phyloP scores from a whole-genome alignment of 352 stramenopile species.

The Globisporangium megalacanthum region DNA sequence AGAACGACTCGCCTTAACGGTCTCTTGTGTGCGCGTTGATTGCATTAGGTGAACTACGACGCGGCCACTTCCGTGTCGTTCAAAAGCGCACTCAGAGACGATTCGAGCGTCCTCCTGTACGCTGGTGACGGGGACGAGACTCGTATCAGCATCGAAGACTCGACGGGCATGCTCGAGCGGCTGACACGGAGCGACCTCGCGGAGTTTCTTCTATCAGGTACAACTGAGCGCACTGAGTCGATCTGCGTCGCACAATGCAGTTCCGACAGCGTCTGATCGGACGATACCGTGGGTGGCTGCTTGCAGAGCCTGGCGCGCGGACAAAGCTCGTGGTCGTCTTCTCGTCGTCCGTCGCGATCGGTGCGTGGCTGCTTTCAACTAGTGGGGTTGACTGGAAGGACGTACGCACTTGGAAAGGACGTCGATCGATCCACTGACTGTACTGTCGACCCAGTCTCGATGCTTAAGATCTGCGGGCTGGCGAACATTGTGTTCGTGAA shows the following conservation, averaged over 20 bases:
- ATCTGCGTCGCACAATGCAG: background rate
- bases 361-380: conserved; percentile 10
- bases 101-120: conserved; percentile 37
- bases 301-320: conserved; percentile 5
- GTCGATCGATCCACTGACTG: background rate
- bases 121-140: conserved; percentile 29
- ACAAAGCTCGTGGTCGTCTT: conserved; percentile 36
- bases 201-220: conserved; percentile 26
- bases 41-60: conserved; percentile 25
- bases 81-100: conserved; percentile 20
- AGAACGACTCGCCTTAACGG: background rate
- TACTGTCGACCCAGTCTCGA: conserved; percentile 25
- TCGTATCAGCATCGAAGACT: conserved; percentile 26
- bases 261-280: background rate
- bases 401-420: background rate
- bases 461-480: conserved; percentile 41
- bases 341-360: conserved; percentile 20
- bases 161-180: conserved; percentile 25
- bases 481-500: conserved; percentile 55
- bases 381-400: background rate
- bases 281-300: background rate
- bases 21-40: background rate
- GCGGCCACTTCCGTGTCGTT: conserved; percentile 28
- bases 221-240: background rate
- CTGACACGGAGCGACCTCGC: conserved; percentile 25